Base-by-base conservation (phyloP, 169 alveolate species). In the Plasmodium chabaudi region DNA sequence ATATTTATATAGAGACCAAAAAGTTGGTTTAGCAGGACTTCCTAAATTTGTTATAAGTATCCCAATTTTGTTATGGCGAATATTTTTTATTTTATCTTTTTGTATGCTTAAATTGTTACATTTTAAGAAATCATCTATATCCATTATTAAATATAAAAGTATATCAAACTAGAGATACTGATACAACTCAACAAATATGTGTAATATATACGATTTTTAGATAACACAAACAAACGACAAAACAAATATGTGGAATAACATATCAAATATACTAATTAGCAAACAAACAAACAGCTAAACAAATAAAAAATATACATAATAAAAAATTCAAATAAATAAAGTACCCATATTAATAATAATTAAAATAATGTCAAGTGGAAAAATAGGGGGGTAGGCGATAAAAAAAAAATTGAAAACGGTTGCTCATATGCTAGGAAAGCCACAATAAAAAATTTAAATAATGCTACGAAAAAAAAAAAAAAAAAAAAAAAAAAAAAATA, bases 31-130 rank as follows among this genome's bases (percentile, higher is more conserved):
- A 25, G 61, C 69, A 23, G 89, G 89, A 60, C 89, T 79, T 0
- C 89, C 89, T 70, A 79, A 79, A 65, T 79, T 79, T 34, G 89
- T 79, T 65, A 79, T 64, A 3, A 79, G 89, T 51, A 79, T 55
- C 46, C 89, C 89, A 21, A 79, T 79, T 79, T 79, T 79, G 23
- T 64, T 79, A 13, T 70, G 42, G n/a, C 67, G 46, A 9, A 79
- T 13, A 49, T 79, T 79, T 65, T 17, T 23, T 51, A 79, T 79
- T 79, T 64, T 79, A 51, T 79, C 89, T 79, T 79, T 79, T 60
- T 69, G 55, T 65, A 79, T 34, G 2, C 17, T 79, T 53, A 79
- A 79, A 57, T 79, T 65, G 64, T 79, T 79, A 57, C 55, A 79
- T 21, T 79, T 79, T 56, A 79, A 60, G 25, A 79, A 79, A n/a